Evolutionary conservation across 352 stramenopile species (phyloP).

Genomic region (Pythium grandisporangium): DNA sequence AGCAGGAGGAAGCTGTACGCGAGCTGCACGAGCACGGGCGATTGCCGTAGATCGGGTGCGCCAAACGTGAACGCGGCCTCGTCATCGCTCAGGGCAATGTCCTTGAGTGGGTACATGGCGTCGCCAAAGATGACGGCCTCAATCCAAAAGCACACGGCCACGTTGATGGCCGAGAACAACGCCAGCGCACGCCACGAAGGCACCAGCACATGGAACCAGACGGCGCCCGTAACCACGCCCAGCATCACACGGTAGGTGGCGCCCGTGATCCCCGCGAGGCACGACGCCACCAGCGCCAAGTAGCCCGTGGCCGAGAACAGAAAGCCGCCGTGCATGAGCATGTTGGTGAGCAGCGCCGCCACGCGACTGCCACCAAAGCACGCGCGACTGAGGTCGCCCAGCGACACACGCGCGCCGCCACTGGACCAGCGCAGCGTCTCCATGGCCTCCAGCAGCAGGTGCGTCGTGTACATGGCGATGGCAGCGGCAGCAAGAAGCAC

Average conservation of each 20-base stretch:
- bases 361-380: slow-evolving; percentile 46
- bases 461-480: slow-evolving; percentile 54
- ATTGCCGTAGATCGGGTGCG: slow-evolving; percentile 45
- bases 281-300: slow-evolving; percentile 41
- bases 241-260: slow-evolving; percentile 47
- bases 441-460: slow-evolving; percentile 58
- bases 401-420: slow-evolving; percentile 48
- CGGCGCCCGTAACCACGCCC: slow-evolving; percentile 28
- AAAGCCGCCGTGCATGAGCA: slow-evolving; percentile 48
- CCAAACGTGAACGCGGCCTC: slow-evolving; percentile 55
- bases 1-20: slow-evolving; percentile 68
- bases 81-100: slow-evolving; percentile 56
- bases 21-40: slow-evolving; percentile 45
- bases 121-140: slow-evolving; percentile 75
- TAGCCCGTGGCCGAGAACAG: slow-evolving; percentile 53
- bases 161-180: slow-evolving; percentile 55
- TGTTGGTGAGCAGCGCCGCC: slow-evolving; percentile 25
- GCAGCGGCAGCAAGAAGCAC: slow-evolving; percentile 35
- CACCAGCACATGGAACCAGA: slow-evolving; percentile 65
- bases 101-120: slow-evolving; percentile 74
- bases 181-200: slow-evolving; percentile 48
- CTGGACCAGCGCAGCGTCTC: slow-evolving; percentile 61
- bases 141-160: slow-evolving; percentile 75
- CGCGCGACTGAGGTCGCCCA: slow-evolving; percentile 57
- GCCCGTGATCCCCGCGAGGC: slow-evolving; percentile 48